Evolutionary conservation across 2,329 filamentous ascomycete genomes (phyloP).

Genomic region (Monilinia aucupariae): DNA sequence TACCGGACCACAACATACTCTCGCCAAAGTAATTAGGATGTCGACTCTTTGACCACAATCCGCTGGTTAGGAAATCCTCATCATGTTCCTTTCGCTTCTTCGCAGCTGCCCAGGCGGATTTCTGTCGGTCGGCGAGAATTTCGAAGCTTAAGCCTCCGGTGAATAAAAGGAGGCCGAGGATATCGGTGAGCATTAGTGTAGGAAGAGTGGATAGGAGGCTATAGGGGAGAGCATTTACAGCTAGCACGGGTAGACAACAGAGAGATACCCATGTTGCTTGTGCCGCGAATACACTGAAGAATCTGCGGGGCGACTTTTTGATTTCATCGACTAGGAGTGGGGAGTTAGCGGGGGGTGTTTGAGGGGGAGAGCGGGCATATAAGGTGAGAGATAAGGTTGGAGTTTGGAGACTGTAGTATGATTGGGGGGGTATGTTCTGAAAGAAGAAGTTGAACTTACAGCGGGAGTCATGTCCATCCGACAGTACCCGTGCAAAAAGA

Average conservation of each 20-base stretch:
- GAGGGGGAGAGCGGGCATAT: background rate
- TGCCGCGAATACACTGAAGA: constrained; percentile 50
- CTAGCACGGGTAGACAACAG: constrained; percentile 60
- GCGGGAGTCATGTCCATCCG: constrained; percentile 4
- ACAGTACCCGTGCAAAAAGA: background rate
- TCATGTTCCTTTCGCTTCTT: constrained; percentile 61
- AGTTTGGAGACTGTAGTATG: no score
- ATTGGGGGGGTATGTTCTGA: background rate
- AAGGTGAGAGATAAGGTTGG: background rate
- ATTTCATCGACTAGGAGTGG: constrained; percentile 43
- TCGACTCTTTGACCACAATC: constrained; percentile 55
- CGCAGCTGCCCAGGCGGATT: constrained; percentile 54
- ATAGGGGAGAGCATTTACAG: constrained; percentile 56
- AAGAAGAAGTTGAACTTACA: background rate
- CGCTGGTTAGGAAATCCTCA: constrained; percentile 59
- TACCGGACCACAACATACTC: constrained; percentile 61
- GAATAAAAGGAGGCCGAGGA: constrained; percentile 54
- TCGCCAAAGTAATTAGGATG: constrained; percentile 73
- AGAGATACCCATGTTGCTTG: constrained; percentile 65
- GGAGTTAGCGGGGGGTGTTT: background rate
- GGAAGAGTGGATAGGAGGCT: constrained; percentile 47
- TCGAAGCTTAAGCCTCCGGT: constrained; percentile 56
- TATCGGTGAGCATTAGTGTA: constrained; percentile 45
- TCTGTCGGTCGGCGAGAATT: constrained; percentile 58
- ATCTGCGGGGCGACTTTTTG: constrained; percentile 47